Conservation (phyloP, 2,329 filamentous ascomycete genomes). For the Cladophialophora yegresii region DNA sequence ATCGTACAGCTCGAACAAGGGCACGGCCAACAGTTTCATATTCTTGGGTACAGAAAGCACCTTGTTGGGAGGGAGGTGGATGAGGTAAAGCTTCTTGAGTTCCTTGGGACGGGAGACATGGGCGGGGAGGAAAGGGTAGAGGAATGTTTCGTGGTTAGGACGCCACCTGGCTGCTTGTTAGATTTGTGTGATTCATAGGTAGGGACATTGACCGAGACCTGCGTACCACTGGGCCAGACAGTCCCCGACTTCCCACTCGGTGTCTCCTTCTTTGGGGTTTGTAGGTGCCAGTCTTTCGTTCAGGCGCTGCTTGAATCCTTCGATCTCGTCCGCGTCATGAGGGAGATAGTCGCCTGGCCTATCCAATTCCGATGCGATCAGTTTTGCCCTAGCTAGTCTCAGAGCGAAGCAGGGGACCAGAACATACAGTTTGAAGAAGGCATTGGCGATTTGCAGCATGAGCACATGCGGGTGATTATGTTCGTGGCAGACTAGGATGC, state of each 20-base stretch:
- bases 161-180: slow-evolving; percentile 63
- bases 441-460: slow-evolving; percentile 99
- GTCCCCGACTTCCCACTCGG: slow-evolving; percentile 89
- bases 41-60: slow-evolving; percentile 97
- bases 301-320: slow-evolving; percentile 89
- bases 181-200: background rate
- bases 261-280: slow-evolving; percentile 68
- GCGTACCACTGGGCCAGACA: slow-evolving; percentile 83
- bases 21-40: slow-evolving; percentile 97
- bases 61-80: slow-evolving; percentile 89
- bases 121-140: slow-evolving; percentile 97
- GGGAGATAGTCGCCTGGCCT: slow-evolving; percentile 90
- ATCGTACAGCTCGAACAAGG: slow-evolving; percentile 96
- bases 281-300: slow-evolving; percentile 93
- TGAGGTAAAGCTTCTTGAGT: slow-evolving; percentile 98
- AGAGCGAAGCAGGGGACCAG: too few species aligned
- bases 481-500: slow-evolving; percentile 95
- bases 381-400: background rate
- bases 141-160: slow-evolving; percentile 98
- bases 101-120: slow-evolving; percentile 97
- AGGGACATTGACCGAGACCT: background rate
- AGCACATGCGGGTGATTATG: slow-evolving; percentile 98
- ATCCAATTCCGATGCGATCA: background rate
- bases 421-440: slow-evolving; percentile 88
- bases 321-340: slow-evolving; percentile 81